Base-by-base conservation (phyloP, 805 yeast species). In the Sugiyamaella lignohabitans region DNA sequence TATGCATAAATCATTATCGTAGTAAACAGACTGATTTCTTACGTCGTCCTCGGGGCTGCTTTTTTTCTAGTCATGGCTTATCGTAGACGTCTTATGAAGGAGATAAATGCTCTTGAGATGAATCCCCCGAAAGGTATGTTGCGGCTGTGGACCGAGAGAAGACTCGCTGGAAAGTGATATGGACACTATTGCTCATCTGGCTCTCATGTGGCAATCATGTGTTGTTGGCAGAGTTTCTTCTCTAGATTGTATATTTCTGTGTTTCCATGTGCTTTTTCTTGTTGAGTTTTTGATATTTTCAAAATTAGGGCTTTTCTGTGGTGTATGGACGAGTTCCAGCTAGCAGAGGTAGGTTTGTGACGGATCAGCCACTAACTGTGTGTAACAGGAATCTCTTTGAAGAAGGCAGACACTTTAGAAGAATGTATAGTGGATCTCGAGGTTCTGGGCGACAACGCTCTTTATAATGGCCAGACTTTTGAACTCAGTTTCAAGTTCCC, bases 401-500 rank as follows among this genome's bases (percentile, higher is more conserved):
- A 48, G 3, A 56, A 64, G 38, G 62, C 69, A 2, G 68, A 66
- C 17, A 66, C 66, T 46, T 36, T 67, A 23, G 54, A 55, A 36
- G 51, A 57, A 16, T 54, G 73, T 48, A 64, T 60, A 46, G 61
- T 73, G 3, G 75, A 73, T 48, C 57, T 75, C 24, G 42, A 50
- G n/a, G 64, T 71, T 3, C 42, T 44, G 18, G 67, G 61, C 38
- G 67, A 70, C 44, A 60, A 45, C 40, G 61, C 65, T n/a, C 43
- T 75, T 3, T 75, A 75, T 48, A 46, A 48, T 3, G 65, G 56
- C 10, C 60, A 69, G 17, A 54, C 43, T 5, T 79, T 69, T 55
- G 62, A 74, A 27, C 58, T 81, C 29, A 64, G 71, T 39, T 65
- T 79, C 16, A 63, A 61, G 38, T 64, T 78, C 18, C 62, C 71